These are phyloP conservation scores for Amanita brunnescens DNA, from an alignment of 768 basidiomycete genomes.

Conservation along the genomic window DNA sequence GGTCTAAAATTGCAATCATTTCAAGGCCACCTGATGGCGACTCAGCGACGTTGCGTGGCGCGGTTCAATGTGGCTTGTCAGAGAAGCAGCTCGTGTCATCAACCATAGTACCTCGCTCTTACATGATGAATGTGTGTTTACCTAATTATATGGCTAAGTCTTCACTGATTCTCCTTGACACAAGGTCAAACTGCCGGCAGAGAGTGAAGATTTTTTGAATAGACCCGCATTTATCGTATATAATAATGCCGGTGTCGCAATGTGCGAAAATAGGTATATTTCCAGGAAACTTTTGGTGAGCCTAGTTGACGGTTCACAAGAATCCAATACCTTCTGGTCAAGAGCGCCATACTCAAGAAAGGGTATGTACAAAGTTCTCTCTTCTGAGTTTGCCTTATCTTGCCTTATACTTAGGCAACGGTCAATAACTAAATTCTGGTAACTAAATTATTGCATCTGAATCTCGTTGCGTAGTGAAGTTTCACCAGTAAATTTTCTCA, in stretches of 20 bases:
- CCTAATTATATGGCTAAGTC: background rate
- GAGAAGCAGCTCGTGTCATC: slow-evolving; percentile 72
- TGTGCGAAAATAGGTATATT: slow-evolving; percentile 75
- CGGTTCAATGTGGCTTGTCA: slow-evolving; percentile 81
- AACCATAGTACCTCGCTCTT: slow-evolving; percentile 74
- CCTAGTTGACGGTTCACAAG: slow-evolving; percentile 33
- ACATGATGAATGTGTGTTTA: slow-evolving; percentile 71
- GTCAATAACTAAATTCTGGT: slow-evolving; percentile 78
- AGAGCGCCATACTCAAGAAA: slow-evolving; percentile 79
- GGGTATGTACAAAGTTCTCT: slow-evolving; percentile 41
- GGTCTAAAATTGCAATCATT: slow-evolving; percentile 58
- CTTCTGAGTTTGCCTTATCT: slow-evolving; percentile 12
- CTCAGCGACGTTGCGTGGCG: slow-evolving; percentile 81
- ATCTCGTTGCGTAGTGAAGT: slow-evolving; percentile 8
- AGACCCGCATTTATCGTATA: slow-evolving; percentile 75
- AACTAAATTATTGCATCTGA: slow-evolving; percentile 17
- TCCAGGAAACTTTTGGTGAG: slow-evolving; percentile 11
- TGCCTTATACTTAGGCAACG: slow-evolving; percentile 51
- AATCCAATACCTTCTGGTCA: slow-evolving; percentile 78
- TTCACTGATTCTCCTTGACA: slow-evolving; percentile 1
- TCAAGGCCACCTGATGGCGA: slow-evolving; percentile 81
- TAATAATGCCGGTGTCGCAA: slow-evolving; percentile 66
- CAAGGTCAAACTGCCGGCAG: slow-evolving; percentile 83
- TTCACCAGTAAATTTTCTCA: slow-evolving; percentile 62
- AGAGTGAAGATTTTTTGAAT: slow-evolving; percentile 73